These are phyloP conservation scores for Schoenoplectus triqueter DNA, from an alignment of 202 grass and related monocot genomes.

Conservation along the genomic window DNA sequence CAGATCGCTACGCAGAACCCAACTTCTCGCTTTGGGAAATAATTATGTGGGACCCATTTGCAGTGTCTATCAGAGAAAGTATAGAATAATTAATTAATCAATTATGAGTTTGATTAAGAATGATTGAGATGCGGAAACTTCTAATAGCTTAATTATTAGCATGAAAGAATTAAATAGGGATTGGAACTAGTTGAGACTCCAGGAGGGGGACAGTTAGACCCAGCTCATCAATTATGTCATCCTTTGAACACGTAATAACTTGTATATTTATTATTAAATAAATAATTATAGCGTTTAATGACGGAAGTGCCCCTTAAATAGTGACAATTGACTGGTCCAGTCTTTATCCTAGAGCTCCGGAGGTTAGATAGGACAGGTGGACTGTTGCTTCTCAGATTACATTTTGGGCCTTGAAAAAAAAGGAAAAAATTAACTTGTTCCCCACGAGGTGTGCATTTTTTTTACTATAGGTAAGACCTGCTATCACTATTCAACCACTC, in stretches of 20 bases:
- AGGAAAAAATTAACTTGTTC: not conserved
- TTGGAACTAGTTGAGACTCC: conserved; percentile 2
- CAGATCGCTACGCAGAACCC: not conserved
- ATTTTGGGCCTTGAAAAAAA: not conserved
- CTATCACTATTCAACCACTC: not conserved
- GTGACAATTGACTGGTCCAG: not conserved
- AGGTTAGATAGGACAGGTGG: conserved; percentile 17
- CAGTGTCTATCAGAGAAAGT: not conserved
- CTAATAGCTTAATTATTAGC: not conserved
- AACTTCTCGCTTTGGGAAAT: conserved; percentile 9
- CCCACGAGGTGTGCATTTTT: conserved; percentile 1
- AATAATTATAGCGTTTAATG: conserved; percentile 2
- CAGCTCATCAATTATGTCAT: conserved; percentile 41
- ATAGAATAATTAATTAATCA: not conserved
- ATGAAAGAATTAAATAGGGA: conserved; percentile 10
- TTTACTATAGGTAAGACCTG: not conserved
- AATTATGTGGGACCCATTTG: not conserved
- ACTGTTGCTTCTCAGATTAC: not conserved
- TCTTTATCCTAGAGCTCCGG: conserved; percentile 30
- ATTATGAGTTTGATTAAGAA: conserved; percentile 17
- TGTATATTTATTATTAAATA: conserved; percentile 22
- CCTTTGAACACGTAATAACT: conserved; percentile 24
- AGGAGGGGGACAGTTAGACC: conserved; percentile 20
- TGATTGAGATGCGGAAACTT: conserved; percentile 7
- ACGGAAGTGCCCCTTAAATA: conserved; percentile 8